Evolutionary conservation across 2,329 filamentous ascomycete genomes (phyloP).

Genomic region (Sordariomycetes sp.): DNA sequence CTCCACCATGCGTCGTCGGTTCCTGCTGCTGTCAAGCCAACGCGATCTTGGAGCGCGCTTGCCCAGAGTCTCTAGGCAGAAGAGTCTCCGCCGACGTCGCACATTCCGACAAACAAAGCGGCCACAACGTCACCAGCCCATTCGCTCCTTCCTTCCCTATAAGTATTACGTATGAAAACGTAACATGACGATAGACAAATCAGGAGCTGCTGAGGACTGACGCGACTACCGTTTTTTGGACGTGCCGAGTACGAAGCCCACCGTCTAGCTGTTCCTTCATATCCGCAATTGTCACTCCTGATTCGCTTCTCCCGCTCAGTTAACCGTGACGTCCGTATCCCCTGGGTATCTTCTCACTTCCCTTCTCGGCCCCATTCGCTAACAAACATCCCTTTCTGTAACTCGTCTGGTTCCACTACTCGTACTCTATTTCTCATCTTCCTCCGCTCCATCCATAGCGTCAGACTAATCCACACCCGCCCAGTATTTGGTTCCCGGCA

Average conservation of each 20-base stretch:
- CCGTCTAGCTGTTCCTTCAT: too few relatives aligned
- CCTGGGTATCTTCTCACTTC: background rate
- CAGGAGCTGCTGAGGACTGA: background rate
- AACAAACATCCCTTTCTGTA: background rate
- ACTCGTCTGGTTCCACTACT: background rate
- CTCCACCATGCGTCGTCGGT: too few relatives aligned
- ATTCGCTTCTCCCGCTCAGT: too few relatives aligned
- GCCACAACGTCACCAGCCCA: background rate
- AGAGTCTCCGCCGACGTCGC: too few relatives aligned
- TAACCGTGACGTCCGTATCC: too few relatives aligned
- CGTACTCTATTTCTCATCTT: background rate
- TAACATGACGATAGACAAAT: background rate
- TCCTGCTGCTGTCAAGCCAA: too few relatives aligned
- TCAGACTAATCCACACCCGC: background rate
- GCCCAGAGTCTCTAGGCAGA: too few relatives aligned
- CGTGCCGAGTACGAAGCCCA: too few relatives aligned
- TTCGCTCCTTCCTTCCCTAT: background rate
- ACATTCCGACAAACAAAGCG: background rate
- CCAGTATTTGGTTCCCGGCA: background rate
- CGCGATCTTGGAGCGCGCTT: too few relatives aligned
- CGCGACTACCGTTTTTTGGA: background rate
- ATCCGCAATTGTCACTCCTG: too few relatives aligned
- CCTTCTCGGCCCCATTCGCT: background rate
- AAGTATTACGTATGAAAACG: background rate
- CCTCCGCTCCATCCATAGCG: background rate